Evolutionary conservation across 495 filamentous ascomycete genomes (phyloP), one percentile per base, ranked within the genome.

Genomic region (Bacidia gigantensis): DNA sequence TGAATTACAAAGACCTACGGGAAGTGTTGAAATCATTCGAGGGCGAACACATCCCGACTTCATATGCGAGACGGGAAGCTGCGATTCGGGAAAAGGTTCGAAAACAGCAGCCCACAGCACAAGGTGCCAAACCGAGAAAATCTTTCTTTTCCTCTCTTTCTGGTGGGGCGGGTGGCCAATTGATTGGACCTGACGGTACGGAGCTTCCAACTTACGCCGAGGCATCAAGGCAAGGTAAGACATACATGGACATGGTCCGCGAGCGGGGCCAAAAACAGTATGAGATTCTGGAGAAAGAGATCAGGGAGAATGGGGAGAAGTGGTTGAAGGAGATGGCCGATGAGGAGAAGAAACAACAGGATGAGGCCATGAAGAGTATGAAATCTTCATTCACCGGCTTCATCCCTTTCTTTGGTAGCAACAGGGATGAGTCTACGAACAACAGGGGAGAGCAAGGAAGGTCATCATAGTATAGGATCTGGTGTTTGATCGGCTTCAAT

Each of bases 271-370:
- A 87, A 68, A 82, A 82, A 69, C 81, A 87, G 64, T 97, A 97
- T 68, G 78, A 94, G 70, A 64, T 79, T 62, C 77, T 95, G 54
- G 92, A 97, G 67, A 78, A 77, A 61, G 80, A 95, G 69, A 92
- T 98, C 62, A 74, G 81, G 40, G 83, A 89, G 67, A 90, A 97
- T 64, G 92, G 86, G 38, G 86, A 87, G 70, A 86, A 88, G 67
- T 93, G 89, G 87, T 71, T 97, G 59, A 85, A 83, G 72, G 89
- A 96, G 67, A 89, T 94, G 73, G 83, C 81, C 39, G 80, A 79
- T 38, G 76, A 84, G 55, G 81, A 86, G 66, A 88, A 95, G 75
- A 89, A 85, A 73, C 72, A 78, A 52, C 81, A 83, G 57, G 84
- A 93, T 57, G 88, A 94, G 69, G 81, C 82, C 65, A 92, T 95